Base-by-base conservation (phyloP, 148 eudicot species). In the Heliosperma pusillum region DNA sequence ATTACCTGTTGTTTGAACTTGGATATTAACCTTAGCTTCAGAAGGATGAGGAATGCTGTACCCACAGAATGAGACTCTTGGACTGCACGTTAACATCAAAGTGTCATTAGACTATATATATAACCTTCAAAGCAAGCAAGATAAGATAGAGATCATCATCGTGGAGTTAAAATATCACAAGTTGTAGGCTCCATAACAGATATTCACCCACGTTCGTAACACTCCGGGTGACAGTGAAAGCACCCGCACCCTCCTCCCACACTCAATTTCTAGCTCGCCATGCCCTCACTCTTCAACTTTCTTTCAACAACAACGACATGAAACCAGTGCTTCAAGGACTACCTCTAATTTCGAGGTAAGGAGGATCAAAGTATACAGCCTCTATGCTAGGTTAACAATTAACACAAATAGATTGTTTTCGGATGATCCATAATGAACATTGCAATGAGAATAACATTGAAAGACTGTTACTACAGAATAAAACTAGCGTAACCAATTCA, bases 31-130 rank as follows among this genome's bases (percentile, higher is more conserved):
- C 42, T 82, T 83, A 65, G 97, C 93, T 85, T 94, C 97, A 19
- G 98, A 84, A 64, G 98, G 97, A 76, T 94, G 98, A 59, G 98
- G 97, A 80, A 91, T 91, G 90, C 97, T 94, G 87, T 94, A 94
- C 45, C 96, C 97, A 53, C 93, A 91, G 67, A 90, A 83, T 26
- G 93, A 74, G 20, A 91, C 97, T 77, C 97, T 79, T 27, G 98
- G 97, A 74, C 98, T 94, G 96, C 84, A 87, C 66, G 8, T 79
- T n/a, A 45, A 52, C 36, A 50, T 50, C 55, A 16, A 50, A 50
- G 55, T 4, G 17, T 12, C 17, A 15, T 50, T 50, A 50, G 19
- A 50, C 13, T 50, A 50, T 50, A 4, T 13, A 50, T 50, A 50
- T 50, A 50, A 50, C 55, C 55, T 50, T 50, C 55, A 50, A 50